Conservation (phyloP, 1,284 basidiomycete species). For the Ceratobasidium papillatum region DNA sequence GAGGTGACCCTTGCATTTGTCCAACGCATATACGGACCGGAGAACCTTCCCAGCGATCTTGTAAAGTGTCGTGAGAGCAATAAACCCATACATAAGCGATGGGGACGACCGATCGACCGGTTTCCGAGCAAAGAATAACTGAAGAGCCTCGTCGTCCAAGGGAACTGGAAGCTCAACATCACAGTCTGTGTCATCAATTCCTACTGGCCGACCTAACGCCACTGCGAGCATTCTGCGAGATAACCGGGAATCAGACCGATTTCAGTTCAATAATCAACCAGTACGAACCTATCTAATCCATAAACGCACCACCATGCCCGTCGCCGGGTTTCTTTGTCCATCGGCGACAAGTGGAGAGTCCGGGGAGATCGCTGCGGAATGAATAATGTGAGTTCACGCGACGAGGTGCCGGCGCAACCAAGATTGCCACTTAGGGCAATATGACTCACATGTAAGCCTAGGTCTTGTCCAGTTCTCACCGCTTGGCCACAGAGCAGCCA, state of each 20-base stretch:
- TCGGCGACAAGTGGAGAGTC: slow-evolving; percentile 68
- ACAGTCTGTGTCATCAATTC: slow-evolving; percentile 80
- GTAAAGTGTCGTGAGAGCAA: slow-evolving; percentile 78
- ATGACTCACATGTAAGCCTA: slow-evolving; percentile 82
- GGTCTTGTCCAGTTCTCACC: slow-evolving; percentile 84
- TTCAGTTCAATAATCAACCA: neutral
- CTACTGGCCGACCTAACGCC: slow-evolving; percentile 81
- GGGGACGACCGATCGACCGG: slow-evolving; percentile 52
- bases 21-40: slow-evolving; percentile 79
- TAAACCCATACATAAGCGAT: slow-evolving; percentile 80
- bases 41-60: slow-evolving; percentile 82
- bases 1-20: slow-evolving; percentile 62
- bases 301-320: slow-evolving; percentile 94
- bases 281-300: slow-evolving; percentile 65
- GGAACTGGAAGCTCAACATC: slow-evolving; percentile 82
- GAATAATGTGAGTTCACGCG: slow-evolving; percentile 2
- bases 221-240: slow-evolving; percentile 80
- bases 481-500: slow-evolving; percentile 91
- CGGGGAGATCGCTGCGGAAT: slow-evolving; percentile 75
- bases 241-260: slow-evolving; percentile 1
- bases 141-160: slow-evolving; percentile 79
- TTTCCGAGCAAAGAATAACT: slow-evolving; percentile 66
- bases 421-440: slow-evolving; percentile 30
- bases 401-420: slow-evolving; percentile 32
- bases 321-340: slow-evolving; percentile 86